Conservation (phyloP, 805 yeast genomes). For the Hanseniaspora singularis region DNA sequence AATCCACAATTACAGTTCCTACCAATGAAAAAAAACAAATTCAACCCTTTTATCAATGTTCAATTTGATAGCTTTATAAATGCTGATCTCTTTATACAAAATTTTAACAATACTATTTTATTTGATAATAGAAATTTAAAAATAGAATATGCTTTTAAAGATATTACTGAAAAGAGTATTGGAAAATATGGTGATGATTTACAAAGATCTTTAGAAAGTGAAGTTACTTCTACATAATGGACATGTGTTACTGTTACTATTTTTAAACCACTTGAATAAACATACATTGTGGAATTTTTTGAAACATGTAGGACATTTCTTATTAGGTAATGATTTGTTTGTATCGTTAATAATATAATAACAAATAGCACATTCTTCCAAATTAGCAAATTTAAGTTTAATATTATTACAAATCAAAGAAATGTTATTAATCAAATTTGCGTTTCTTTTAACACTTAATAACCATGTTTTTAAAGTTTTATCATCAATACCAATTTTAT, state of each 20-base stretch:
- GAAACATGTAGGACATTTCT: slow-evolving; percentile 77
- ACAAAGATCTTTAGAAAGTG: slow-evolving; percentile 59
- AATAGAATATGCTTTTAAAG: slow-evolving; percentile 63
- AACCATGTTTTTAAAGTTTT: slow-evolving; percentile 9
- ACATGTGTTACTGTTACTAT: slow-evolving; percentile 83
- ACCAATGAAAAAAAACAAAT: slow-evolving; percentile 28
- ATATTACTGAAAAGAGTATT: slow-evolving; percentile 32
- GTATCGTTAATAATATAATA: slow-evolving; percentile 77
- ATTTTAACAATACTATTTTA: slow-evolving; percentile 49
- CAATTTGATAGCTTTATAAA: slow-evolving; percentile 51
- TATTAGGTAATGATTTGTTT: slow-evolving; percentile 81
- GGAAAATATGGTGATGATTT: slow-evolving; percentile 68
- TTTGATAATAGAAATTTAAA: slow-evolving; percentile 53
- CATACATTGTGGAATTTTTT: slow-evolving; percentile 95
- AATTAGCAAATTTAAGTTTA: slow-evolving; percentile 76
- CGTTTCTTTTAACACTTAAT: slow-evolving; percentile 30
- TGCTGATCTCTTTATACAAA: slow-evolving; percentile 59
- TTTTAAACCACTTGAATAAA: slow-evolving; percentile 92
- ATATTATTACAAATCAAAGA: slow-evolving; percentile 41
- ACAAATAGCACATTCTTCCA: slow-evolving; percentile 95
- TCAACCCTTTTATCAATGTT: slow-evolving; percentile 57
- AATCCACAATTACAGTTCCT: slow-evolving; percentile 32
- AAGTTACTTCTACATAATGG: slow-evolving; percentile 78
- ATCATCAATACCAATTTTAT: slow-evolving; percentile 17
- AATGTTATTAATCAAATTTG: slow-evolving; percentile 23